Base-by-base conservation (phyloP, 345 rosid species). In the Citrus reticulata region DNA sequence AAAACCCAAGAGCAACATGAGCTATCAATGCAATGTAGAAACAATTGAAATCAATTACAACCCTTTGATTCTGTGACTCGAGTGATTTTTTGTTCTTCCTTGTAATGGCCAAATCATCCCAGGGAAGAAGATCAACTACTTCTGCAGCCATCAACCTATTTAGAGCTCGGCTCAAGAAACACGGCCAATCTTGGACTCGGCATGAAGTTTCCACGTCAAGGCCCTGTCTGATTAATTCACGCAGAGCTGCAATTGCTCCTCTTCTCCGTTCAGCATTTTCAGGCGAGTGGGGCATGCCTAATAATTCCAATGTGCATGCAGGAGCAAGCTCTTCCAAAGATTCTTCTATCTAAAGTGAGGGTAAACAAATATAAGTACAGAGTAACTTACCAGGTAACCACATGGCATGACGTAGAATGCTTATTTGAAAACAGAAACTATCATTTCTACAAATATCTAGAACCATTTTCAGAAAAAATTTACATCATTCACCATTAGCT, bases 301-400 rank as follows among this genome's bases (percentile, higher is more conserved):
- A 85, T 82, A 94, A 86, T 82, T 96, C 98, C 93, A 96, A 86
- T 59, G 98, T 89, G 91, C 99, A 96, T 66, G 97, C 97, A 77
- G 99, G 97, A 81, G 98, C 99, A 83, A 93, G 99, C 93, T 93
- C 97, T 87, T 96, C 99, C 80, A 96, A 77, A 39, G 99, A 96
- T 80, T 94, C 93, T 90, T 96, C 98, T 79, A 95, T 93, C 98
- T 93, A 82, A 66, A 85, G 35, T n/a, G 61, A 68, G 55, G 34
- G 39, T 60, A 78, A 71, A 25, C 30, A 79, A 64, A 24, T 65
- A 67, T 60, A 60, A 55, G 59, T 16, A 81, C 24, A 71, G 7
- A 70, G 78, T 24, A 70, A 24, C 32, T 32, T 34, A 54, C 34
- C 24, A n/a, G 8, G 20, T 30, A 57, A 78, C 37, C 76, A 69